Evolutionary conservation across 2,329 filamentous ascomycete species (phyloP).

Genomic region (Aulographum hederae): DNA sequence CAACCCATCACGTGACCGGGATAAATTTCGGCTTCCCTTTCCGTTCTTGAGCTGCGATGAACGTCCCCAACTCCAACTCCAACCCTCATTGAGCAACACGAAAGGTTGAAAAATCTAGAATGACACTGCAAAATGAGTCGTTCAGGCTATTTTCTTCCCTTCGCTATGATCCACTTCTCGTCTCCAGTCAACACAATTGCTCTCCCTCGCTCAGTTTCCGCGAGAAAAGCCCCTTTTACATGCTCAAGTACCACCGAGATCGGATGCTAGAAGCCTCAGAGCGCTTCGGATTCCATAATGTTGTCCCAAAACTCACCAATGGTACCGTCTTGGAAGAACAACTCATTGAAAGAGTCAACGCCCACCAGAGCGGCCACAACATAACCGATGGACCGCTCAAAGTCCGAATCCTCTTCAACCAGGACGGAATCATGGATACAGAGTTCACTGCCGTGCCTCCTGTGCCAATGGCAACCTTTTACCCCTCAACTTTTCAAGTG

Average conservation of each 20-base stretch:
- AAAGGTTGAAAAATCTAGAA: no score
- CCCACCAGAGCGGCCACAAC: slow-evolving; percentile 8
- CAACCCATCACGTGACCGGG: no score
- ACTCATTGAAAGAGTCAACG: slow-evolving; percentile 15
- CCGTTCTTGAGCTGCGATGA: no score
- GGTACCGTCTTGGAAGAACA: slow-evolving; percentile 15
- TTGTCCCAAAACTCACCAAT: slow-evolving; percentile 15
- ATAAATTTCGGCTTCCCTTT: no score
- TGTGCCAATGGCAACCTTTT: slow-evolving; percentile 33
- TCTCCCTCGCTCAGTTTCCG: slow-evolving; percentile 30
- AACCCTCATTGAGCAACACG: no score
- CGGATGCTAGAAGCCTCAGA: slow-evolving; percentile 46
- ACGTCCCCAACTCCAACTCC: no score
- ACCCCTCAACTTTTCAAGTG: slow-evolving; percentile 35
- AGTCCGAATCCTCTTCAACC: slow-evolving; percentile 36
- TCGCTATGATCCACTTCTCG: slow-evolving; percentile 19
- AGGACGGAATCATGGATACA: slow-evolving; percentile 15
- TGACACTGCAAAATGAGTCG: not conserved
- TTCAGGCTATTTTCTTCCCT: slow-evolving; percentile 21
- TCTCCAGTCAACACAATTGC: slow-evolving; percentile 19
- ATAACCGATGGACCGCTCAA: slow-evolving; percentile 13
- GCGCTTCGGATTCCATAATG: slow-evolving; percentile 28
- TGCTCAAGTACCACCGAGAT: slow-evolving; percentile 61
- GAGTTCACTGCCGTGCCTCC: slow-evolving; percentile 20
- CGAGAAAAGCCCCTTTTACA: slow-evolving; percentile 50